Evolutionary conservation across 441 rosid genomes (phyloP).

Genomic region (Daphne laureola): DNA sequence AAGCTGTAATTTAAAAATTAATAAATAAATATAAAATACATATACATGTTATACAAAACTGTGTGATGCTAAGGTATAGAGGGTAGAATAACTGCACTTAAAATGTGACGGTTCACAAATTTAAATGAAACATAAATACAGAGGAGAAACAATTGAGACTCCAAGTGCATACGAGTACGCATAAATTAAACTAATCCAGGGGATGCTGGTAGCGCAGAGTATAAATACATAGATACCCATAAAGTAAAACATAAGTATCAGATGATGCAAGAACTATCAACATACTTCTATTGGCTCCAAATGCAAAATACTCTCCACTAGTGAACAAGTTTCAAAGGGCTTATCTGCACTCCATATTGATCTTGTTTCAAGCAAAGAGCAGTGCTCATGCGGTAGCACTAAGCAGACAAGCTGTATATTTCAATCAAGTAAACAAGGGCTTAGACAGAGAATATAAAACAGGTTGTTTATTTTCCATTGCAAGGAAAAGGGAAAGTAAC

Average conservation of each 20-base stretch:
- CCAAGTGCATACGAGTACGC: too few relatives aligned
- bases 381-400: constrained; percentile 59
- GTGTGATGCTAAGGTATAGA: too few relatives aligned
- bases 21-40: too few relatives aligned
- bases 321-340: constrained; percentile 44
- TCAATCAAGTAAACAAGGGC: constrained; percentile 6
- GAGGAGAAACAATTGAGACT: too few relatives aligned
- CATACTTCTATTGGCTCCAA: constrained; percentile 85
- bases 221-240: background rate
- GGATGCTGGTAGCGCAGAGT: too few relatives aligned
- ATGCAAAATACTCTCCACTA: constrained; percentile 76
- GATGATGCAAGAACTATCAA: background rate
- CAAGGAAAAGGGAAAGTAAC: constrained; percentile 3
- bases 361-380: constrained; percentile 53
- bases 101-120: too few relatives aligned
- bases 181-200: too few relatives aligned
- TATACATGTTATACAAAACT: too few relatives aligned
- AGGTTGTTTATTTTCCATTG: background rate
- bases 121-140: too few relatives aligned
- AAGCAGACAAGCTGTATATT: constrained; percentile 66
- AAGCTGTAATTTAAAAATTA: too few relatives aligned
- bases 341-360: constrained; percentile 89
- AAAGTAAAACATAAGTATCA: background rate
- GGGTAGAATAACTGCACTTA: too few relatives aligned
- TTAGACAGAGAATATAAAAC: background rate